Evolutionary conservation across 129 eudicot genomes (phyloP).

Genomic region (sunflower (Helianthus annuus)): HanXRQr2.0-SUNRISE NC_035435.2:8862984-8863483

Average conservation of each 20-base stretch:
- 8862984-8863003: conserved; percentile 18
- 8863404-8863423: conserved; percentile 39
- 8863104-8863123: conserved; percentile 65
- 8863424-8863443: conserved; percentile 36
- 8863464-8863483: neutral
- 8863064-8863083: conserved; percentile 73
- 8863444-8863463: neutral
- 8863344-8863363: conserved; percentile 52
- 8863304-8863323: conserved; percentile 56
- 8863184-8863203: conserved; percentile 49
- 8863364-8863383: conserved; percentile 55
- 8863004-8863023: conserved; percentile 56
- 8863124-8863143: conserved; percentile 69
- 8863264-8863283: conserved; percentile 61
- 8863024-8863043: conserved; percentile 66
- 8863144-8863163: conserved; percentile 61
- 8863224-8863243: conserved; percentile 65
- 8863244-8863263: conserved; percentile 49
- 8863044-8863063: conserved; percentile 61
- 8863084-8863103: conserved; percentile 76
- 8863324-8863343: conserved; percentile 58
- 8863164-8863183: conserved; percentile 64
- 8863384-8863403: conserved; percentile 82
- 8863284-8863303: conserved; percentile 62
- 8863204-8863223: conserved; percentile 63